Percentiles rank a stretch among this genome's conserved stretches.
phyloP scores from a whole-genome alignment of 148 eudicot genomes.

The Gaultheria prostrata region DNA sequence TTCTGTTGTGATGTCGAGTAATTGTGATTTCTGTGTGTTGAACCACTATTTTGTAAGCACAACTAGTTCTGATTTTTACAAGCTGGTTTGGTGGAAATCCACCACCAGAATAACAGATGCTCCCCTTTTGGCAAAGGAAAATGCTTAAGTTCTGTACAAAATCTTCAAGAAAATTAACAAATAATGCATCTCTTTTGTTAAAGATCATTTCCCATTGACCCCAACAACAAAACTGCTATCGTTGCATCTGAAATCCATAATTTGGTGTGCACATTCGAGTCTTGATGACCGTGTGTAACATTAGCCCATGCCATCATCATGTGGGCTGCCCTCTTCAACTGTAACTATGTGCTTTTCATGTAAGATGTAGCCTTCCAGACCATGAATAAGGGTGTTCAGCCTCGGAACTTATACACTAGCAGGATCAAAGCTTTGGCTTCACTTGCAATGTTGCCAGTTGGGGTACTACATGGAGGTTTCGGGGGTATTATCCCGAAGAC shows the following conservation, averaged over 20 bases:
- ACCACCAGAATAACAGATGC: slow-evolving; percentile 52
- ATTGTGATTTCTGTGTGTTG: too few relatives aligned
- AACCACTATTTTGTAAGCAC: background rate
- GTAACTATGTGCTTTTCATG: background rate
- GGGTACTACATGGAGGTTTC: slow-evolving; percentile 20
- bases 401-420: background rate
- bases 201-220: slow-evolving; percentile 22
- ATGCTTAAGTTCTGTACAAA: slow-evolving; percentile 39
- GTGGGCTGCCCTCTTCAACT: background rate
- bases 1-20: background rate
- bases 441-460: background rate
- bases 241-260: slow-evolving; percentile 12
- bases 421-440: slow-evolving; percentile 11
- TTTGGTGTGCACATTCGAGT: slow-evolving; percentile 5
- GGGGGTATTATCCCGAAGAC: slow-evolving; percentile 83
- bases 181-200: slow-evolving; percentile 23
- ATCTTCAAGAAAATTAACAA: slow-evolving; percentile 23
- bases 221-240: slow-evolving; percentile 30
- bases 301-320: slow-evolving; percentile 10
- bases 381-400: background rate
- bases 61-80: slow-evolving; percentile 17
- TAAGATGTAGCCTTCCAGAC: slow-evolving; percentile 9
- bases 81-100: slow-evolving; percentile 38
- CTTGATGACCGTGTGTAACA: background rate
- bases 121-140: slow-evolving; percentile 24